Conservation (phyloP, 208 protist species). For the Trichomonas tenax region DNA sequence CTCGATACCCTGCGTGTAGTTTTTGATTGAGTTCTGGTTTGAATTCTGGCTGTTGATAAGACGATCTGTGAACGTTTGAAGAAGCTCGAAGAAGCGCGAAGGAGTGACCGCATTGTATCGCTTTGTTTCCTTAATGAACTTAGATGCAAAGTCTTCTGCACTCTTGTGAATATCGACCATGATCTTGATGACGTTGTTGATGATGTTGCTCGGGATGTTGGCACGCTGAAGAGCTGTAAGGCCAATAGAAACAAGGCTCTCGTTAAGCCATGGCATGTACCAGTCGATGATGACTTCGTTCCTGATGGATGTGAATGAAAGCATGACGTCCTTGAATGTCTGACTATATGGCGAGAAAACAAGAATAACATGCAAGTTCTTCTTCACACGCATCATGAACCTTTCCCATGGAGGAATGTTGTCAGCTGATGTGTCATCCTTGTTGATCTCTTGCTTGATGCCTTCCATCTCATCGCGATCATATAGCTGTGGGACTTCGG, state of each 20-base stretch:
- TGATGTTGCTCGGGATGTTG: constrained; percentile 39
- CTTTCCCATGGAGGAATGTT: constrained; percentile 45
- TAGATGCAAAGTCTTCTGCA: constrained; percentile 70
- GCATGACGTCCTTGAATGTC: constrained; percentile 72
- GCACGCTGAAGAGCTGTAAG: constrained; percentile 58
- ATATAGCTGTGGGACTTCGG: constrained; percentile 86
- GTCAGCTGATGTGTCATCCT: constrained; percentile 69
- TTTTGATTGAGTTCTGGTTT: not conserved
- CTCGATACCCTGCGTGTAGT: not conserved
- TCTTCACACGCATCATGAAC: constrained; percentile 74
- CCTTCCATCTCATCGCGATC: constrained; percentile 61
- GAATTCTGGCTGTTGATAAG: constrained; percentile 68
- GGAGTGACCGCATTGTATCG: constrained; percentile 93
- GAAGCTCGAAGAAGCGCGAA: constrained; percentile 92
- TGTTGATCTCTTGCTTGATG: constrained; percentile 43
- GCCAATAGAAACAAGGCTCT: constrained; percentile 76
- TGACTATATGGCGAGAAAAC: constrained; percentile 86
- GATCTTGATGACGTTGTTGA: constrained; percentile 14
- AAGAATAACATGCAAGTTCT: constrained; percentile 81
- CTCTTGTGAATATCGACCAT: constrained; percentile 46
- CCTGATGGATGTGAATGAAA: constrained; percentile 87
- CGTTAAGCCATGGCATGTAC: constrained; percentile 85
- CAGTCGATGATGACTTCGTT: constrained; percentile 93
- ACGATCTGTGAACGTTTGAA: constrained; percentile 84
- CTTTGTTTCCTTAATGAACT: constrained; percentile 75